Evolutionary conservation across 768 basidiomycete species (phyloP), one percentile per base, ranked within the genome.

Genomic region (Podaxis carcinomalis): DNA sequence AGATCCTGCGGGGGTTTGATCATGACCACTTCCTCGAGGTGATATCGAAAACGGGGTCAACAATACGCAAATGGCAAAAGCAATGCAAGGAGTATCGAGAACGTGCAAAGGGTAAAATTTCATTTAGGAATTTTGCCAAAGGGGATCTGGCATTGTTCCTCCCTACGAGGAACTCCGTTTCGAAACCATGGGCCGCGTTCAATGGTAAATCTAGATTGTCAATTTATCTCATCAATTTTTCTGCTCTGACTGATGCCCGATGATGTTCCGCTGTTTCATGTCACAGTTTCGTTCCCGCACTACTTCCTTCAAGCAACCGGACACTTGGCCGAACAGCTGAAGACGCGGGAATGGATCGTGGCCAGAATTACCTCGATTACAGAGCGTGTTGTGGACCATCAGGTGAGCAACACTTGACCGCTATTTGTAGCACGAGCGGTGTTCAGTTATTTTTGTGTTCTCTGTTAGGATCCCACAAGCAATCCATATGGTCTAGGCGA

Each of bases 161-260:
- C 13, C 97, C 97, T 1, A 99, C 97, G 0, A 81, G 95, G 51
- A 98, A 98, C 73, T 93, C 94, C 28, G 84, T 92, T 5, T 89
- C 90, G 46, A 93, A 92, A 71, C 92, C 93, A 1, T 99, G 97
- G 96, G 97, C 96, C 23, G 97, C 97, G 9, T 99, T 98, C 76
- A 99, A 98, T 73, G 91, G 95, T 94, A 70, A 67, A 86, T 49
- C 23, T 16, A 47, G 19, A 39, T 50, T 51, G 27, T 32, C 19
- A 39, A 5, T 52, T 47, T 44, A 35, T 42, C 60, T 19, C 50
- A 39, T 36, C 44, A 19, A 51, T 49, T 25, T 44, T 28, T 46
- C 58, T 59, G 37, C 61, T 37, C 28, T 35, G 23, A 57, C 62
- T 65, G 59, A 69, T 47, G 61, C 71, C 75, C 77, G 74, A 77